Evolutionary conservation across 2,329 filamentous ascomycete genomes (phyloP), one percentile per base, ranked within the genome.

Genomic region (Ilyonectria robusta): DNA sequence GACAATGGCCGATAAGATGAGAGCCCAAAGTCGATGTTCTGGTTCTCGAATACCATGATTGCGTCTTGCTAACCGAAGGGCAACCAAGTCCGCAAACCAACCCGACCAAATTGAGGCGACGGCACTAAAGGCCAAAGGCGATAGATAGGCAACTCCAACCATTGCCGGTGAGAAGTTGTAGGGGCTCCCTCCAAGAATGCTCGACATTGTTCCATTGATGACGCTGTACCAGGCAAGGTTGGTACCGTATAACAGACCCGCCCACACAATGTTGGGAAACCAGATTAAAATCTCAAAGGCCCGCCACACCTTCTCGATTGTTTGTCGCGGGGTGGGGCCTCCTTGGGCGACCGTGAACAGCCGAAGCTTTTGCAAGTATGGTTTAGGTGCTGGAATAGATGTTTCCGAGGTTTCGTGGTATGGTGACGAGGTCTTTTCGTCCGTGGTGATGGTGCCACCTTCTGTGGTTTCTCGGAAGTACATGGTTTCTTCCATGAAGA

Each of bases 401-500:
- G 26, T 26, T 26, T 26, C 26, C 6, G 26, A 26, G 26, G 26
- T 26, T 26, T 26, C 26, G 26, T 26, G 26, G 26, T 26, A 26
- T 1, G 26, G 26, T 6, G 26, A 4, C 5, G 26, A 26, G 26
- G 26, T 26, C 4, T 26, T 26, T 26, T 26, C 26, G 26, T 26
- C 26, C 26, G 26, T 26, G 26, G 4, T 26, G 26, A 26, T 26
- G 26, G 6, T 26, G 26, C 26, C 26, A 26, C 75, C 80, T 51
- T 80, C 78, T 56, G 78, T 59, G 7, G 79, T 80, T 6, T 75
- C 62, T 13, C 84, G 82, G 57, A 80, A 76, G 73, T 85, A 89
- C 73, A 87, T 89, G 6, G 88, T 89, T 76, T 90, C 88, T 75
- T 90, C 88, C 81, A 89, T 84, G 75, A 86, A 84, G 71, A 90